A percentile compares a stretch with the other conserved stretches of the same genome.
Conservation (phyloP, 164 flowering plant species). For the Magnolia kwangsiensis region DNA sequence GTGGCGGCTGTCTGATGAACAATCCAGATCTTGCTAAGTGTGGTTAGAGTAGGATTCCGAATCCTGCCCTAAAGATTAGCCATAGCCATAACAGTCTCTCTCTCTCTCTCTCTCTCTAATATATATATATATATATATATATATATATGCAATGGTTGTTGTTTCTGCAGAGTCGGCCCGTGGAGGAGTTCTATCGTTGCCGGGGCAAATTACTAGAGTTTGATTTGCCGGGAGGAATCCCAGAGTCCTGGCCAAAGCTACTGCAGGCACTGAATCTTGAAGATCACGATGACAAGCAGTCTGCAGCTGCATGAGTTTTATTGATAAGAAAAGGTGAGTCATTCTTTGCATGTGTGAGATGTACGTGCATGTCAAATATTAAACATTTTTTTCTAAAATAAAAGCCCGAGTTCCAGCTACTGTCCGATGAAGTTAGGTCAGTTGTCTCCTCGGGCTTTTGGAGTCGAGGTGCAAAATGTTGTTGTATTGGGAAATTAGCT, state of each 20-base stretch:
- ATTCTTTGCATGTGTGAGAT: conserved; percentile 7
- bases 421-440: not conserved
- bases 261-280: conserved; percentile 73
- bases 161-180: conserved; percentile 69
- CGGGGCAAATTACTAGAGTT: conserved; percentile 79
- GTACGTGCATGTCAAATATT: not conserved
- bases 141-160: not conserved
- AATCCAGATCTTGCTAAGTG: not conserved
- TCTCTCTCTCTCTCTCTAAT: too few relatives aligned
- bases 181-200: conserved; percentile 73
- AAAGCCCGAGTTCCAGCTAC: not conserved
- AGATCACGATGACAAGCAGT: conserved; percentile 49
- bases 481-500: not conserved
- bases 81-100: too few relatives aligned
- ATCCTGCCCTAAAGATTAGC: too few relatives aligned
- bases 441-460: not conserved
- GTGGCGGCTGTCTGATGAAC: not conserved
- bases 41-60: too few relatives aligned
- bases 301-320: conserved; percentile 37
- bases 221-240: conserved; percentile 91
- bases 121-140: too few relatives aligned
- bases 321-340: conserved; percentile 18
- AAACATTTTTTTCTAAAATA: not conserved
- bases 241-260: conserved; percentile 90
- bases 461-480: not conserved